These are phyloP conservation scores for Phytopythium sindhum DNA, from an alignment of 352 stramenopile species.

Conservation along the genomic window DNA sequence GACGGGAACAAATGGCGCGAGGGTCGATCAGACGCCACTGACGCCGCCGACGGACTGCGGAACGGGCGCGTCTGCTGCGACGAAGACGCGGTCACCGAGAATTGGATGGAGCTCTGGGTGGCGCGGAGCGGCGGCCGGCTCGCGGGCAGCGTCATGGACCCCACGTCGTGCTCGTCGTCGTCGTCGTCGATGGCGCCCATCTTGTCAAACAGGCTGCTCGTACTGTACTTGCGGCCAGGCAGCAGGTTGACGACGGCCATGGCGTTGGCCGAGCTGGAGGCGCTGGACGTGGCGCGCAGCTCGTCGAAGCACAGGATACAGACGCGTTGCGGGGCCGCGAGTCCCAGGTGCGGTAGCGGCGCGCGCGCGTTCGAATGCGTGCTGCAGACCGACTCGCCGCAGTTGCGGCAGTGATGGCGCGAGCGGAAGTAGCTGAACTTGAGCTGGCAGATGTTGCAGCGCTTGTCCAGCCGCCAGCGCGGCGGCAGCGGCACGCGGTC, in stretches of 20 bases:
- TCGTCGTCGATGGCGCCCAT: neutral
- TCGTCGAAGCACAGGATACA: constrained; percentile 83
- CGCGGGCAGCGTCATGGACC: constrained; percentile 19
- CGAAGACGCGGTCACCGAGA: constrained; percentile 23
- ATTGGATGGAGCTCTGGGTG: constrained; percentile 30
- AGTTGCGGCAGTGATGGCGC: constrained; percentile 87
- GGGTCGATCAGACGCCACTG: neutral
- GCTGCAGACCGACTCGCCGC: constrained; percentile 80
- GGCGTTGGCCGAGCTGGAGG: constrained; percentile 22
- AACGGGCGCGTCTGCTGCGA: constrained; percentile 22
- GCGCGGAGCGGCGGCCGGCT: constrained; percentile 28
- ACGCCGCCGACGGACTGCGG: constrained; percentile 24
- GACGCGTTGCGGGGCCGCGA: constrained; percentile 64
- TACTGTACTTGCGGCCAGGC: constrained; percentile 23
- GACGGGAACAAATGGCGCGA: constrained; percentile 5
- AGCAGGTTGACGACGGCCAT: constrained; percentile 78
- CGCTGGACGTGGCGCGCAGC: constrained; percentile 33
- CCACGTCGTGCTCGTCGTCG: constrained; percentile 7
- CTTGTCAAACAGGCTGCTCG: constrained; percentile 11
- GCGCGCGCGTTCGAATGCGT: constrained; percentile 74
- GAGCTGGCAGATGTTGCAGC: constrained; percentile 79
- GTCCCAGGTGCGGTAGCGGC: constrained; percentile 52
- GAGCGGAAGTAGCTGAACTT: constrained; percentile 88
- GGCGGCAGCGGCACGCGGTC: constrained; percentile 43
- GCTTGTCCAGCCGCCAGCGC: constrained; percentile 68